phyloP scores from a whole-genome alignment of 1,284 basidiomycete genomes.

The Tilletia walkeri region DNA sequence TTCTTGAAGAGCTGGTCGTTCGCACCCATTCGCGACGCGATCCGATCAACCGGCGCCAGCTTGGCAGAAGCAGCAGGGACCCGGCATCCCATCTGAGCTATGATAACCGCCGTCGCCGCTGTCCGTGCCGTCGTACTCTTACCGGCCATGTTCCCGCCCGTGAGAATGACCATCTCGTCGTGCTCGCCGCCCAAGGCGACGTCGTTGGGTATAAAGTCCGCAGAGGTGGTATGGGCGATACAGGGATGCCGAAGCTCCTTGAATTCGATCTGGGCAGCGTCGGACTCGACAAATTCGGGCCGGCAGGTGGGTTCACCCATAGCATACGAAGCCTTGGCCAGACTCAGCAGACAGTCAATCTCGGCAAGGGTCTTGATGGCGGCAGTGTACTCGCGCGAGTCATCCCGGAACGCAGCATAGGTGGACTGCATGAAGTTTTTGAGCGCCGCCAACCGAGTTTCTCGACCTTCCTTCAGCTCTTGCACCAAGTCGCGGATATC shows the following conservation, averaged over 20 bases:
- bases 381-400: constrained; percentile 58
- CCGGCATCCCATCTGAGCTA: constrained; percentile 96
- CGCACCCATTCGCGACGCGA: constrained; percentile 96
- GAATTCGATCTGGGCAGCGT: constrained; percentile 76
- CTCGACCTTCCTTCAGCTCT: constrained; percentile 53
- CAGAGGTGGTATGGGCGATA: constrained; percentile 37
- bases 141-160: constrained; percentile 83
- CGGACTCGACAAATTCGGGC: constrained; percentile 79
- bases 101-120: constrained; percentile 92
- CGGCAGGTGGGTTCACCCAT: constrained; percentile 90
- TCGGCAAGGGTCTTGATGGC: constrained; percentile 69
- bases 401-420: constrained; percentile 79
- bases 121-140: constrained; percentile 72
- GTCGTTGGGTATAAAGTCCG: constrained; percentile 88
- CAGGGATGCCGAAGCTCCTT: constrained; percentile 78
- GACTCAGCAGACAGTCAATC: constrained; percentile 87
- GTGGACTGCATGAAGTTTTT: constrained; percentile 47
- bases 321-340: constrained; percentile 83
- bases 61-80: constrained; percentile 82
- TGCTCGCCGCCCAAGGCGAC: constrained; percentile 77
- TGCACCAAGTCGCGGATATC: constrained; percentile 49
- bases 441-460: constrained; percentile 50
- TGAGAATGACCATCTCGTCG: constrained; percentile 80
- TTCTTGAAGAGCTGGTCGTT: constrained; percentile 52
- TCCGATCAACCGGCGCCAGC: constrained; percentile 84